phyloP scores from a whole-genome alignment of 495 filamentous ascomycete species.

The Neurospora terricola region DNA sequence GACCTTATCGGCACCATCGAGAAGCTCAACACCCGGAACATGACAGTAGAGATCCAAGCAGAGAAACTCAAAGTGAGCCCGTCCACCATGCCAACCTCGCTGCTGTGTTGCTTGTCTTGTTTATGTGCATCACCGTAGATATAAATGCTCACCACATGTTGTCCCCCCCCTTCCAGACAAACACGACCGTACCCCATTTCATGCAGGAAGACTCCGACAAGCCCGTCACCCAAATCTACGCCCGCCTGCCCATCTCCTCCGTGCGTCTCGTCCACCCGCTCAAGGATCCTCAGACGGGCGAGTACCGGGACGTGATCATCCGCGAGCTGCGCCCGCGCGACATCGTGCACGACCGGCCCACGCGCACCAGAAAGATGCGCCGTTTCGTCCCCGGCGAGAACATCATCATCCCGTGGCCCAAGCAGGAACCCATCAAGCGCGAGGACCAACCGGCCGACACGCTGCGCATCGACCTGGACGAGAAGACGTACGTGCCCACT shows the following conservation, averaged over 20 bases:
- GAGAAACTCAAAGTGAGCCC: slow-evolving; percentile 57
- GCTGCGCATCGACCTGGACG: slow-evolving; percentile 62
- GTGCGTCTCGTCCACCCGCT: slow-evolving; percentile 76
- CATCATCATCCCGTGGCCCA: slow-evolving; percentile 68
- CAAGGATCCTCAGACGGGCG: slow-evolving; percentile 49
- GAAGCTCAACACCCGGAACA: slow-evolving; percentile 27
- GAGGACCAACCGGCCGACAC: slow-evolving; percentile 60
- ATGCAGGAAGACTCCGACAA: slow-evolving; percentile 28
- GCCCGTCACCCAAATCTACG: slow-evolving; percentile 33
- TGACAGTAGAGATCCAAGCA: slow-evolving; percentile 47
- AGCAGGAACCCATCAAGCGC: slow-evolving; percentile 30
- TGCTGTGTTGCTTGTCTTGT: not conserved
- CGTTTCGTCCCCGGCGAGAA: slow-evolving; percentile 50
- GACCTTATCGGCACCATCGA: slow-evolving; percentile 67
- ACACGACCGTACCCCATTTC: slow-evolving; percentile 47
- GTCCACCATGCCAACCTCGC: not conserved
- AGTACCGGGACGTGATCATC: slow-evolving; percentile 62
- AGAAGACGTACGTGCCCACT: slow-evolving; percentile 63
- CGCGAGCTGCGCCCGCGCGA: slow-evolving; percentile 46
- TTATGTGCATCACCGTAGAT: not conserved
- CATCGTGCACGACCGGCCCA: slow-evolving; percentile 35
- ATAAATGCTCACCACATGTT: not conserved
- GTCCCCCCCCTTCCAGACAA: slow-evolving; percentile 33
- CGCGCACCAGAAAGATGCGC: slow-evolving; percentile 31
- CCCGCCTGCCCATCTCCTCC: slow-evolving; percentile 52